Base-by-base conservation (phyloP, 345 rosid species). In the Hibiscus syriacus region DNA sequence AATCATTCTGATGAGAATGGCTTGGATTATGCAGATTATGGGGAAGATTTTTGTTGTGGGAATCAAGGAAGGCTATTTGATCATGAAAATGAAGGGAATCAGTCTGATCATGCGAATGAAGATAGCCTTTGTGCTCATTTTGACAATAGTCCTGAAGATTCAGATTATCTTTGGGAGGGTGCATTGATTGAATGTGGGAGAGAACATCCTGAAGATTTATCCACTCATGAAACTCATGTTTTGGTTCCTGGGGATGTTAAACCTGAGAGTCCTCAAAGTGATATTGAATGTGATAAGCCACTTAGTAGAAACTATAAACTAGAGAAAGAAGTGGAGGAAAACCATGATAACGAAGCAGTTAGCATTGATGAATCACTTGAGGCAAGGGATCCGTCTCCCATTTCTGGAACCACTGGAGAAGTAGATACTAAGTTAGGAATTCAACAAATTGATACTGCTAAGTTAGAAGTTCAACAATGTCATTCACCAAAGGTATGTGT, bases 81-180 rank as follows among this genome's bases (percentile, higher is more conserved):
- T 54, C 36, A 55, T 76, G 70, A 19, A 71, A 67, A 67, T 55
- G 22, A n/a, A 9, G 3, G 41, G 9, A 30, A 41, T 34, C 55
- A 55, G 59, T 66, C 55, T 66, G 59, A 57, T 59, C 11, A 76
- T 56, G 73, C 1, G 60, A 76, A 73, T 69, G 74, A 60, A 73
- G 65, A 58, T 49, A 72, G 58, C 26, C 71, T 70, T 48, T 79
- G 59, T 63, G 70, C 67, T 71, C 71, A 70, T 66, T 83, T 76
- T 77, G 85, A 86, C 56, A 81, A 78, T 76, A 85, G 78, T 68
- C 72, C 76, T 9, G 81, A 76, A 54, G 76, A 64, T 77, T 86
- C 88, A 38, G 78, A 81, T 19, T 68, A 61, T 72, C 55, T 64
- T 45, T 71, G 70, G 69, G 79, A 74, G 25, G 36, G 16, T 54